A percentile compares a stretch with the other conserved stretches of the same genome.
Conservation (phyloP, 371 early-diverging fungal genomes). For the Rhizopus sp. region DNA sequence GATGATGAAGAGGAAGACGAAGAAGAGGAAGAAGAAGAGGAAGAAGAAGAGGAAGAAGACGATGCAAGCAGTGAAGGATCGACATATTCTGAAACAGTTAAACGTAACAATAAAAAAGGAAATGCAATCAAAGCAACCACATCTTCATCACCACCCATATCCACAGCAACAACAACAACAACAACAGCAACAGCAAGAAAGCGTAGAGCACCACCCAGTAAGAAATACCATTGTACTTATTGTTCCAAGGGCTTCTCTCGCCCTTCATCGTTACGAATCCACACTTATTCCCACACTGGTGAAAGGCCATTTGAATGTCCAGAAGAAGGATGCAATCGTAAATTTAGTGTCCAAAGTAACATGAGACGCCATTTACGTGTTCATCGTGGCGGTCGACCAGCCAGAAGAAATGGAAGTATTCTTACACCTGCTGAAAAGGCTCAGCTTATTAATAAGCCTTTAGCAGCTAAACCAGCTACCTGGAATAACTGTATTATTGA, state of each 20-base stretch:
- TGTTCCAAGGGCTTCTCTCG: slow-evolving; percentile 75
- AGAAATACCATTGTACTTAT: slow-evolving; percentile 66
- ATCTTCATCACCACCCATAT: slow-evolving; percentile 2
- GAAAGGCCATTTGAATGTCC: slow-evolving; percentile 74
- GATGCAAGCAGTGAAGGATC: slow-evolving; percentile 6
- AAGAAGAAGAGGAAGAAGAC: slow-evolving; percentile 13
- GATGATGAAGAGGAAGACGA: slow-evolving; percentile 3
- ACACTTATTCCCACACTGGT: slow-evolving; percentile 76
- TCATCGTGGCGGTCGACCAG: slow-evolving; percentile 37
- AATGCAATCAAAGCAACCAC: slow-evolving; percentile 5
- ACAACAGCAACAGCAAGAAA: too few species aligned
- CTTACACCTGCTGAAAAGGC: slow-evolving; percentile 17
- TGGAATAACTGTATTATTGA: not conserved
- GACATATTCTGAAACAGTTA: slow-evolving; percentile 7
- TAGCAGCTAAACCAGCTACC: slow-evolving; percentile 24
- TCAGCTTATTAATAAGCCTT: slow-evolving; percentile 29
- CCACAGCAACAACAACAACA: not conserved
- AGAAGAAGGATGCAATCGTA: slow-evolving; percentile 64
- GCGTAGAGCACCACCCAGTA: slow-evolving; percentile 10
- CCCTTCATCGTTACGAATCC: slow-evolving; percentile 71
- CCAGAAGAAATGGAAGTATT: slow-evolving; percentile 19
- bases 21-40: not conserved
- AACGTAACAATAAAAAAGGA: not conserved
- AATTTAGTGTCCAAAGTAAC: slow-evolving; percentile 79
- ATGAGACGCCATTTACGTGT: slow-evolving; percentile 71